Base-by-base conservation (phyloP, 257 asterid species). In the Solanum gracilifrons region DNA sequence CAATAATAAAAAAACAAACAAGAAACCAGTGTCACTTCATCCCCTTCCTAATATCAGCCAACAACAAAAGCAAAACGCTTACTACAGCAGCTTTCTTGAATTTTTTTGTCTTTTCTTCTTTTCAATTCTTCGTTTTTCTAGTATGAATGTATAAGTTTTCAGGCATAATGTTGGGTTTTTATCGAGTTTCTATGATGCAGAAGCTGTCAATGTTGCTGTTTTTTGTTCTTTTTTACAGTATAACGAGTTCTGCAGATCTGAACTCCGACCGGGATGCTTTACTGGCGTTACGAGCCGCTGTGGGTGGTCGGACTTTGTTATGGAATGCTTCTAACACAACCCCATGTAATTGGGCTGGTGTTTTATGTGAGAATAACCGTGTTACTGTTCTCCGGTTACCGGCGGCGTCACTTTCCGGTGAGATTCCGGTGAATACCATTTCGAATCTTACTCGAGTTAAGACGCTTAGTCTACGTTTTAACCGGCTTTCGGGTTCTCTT, bases 331-430 rank as follows among this genome's bases (percentile, higher is more conserved):
- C 93, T 48, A 73, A 33, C 41, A 7, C 91, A 79, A 88, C 93
- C 66, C 97, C 98, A 58, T 95, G 98, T 94, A 89, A 60, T 86
- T 95, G 97, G 97, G 88, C 87, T 1, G 98, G 98, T 48, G 95
- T 94, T 4, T 88, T 51, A 6, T 95, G 98, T 55, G 92, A 93
- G 60, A 85, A 92, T 89, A 83, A 86, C 92, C 93, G 94, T 20
- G 98, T 96, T 20, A 89, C 93, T 23, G 91, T 86, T 4, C 95
- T 96, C 87, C 97, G 96, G 77, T 94, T 96, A 77, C 99, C 99
- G 2, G 99, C 89, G 4, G 85, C 96, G 20, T 93, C 98, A 13
- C 98, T 95, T 88, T 66, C 55, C 86, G 98, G 98, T 9, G 0
- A 87, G 5, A 83, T 96, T 3, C 98, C 98, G 25, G 20, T 72